Conservation (phyloP, 2,329 filamentous ascomycete species). For the Myriosclerotinia curreyana region DNA sequence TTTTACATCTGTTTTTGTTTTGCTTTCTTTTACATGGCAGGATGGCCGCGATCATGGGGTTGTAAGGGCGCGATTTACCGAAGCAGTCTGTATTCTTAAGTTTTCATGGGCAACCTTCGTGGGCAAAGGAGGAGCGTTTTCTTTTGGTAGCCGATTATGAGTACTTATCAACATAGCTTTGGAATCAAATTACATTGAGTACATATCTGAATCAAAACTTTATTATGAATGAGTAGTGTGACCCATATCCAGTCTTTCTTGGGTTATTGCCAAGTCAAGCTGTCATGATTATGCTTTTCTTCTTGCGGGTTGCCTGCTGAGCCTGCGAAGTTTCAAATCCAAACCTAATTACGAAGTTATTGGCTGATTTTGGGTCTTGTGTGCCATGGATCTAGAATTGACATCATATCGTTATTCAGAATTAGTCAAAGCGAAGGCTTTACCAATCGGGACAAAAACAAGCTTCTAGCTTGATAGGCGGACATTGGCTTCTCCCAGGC, state of each 20-base stretch:
- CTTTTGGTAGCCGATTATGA: not conserved
- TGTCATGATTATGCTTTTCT: not conserved
- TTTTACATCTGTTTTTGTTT: conserved; percentile 17
- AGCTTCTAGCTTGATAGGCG: not conserved
- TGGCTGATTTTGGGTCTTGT: too few relatives aligned
- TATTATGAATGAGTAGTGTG: not conserved
- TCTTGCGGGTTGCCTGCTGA: too few relatives aligned
- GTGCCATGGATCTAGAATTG: not conserved
- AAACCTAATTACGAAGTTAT: not conserved
- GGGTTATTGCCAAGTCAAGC: not conserved
- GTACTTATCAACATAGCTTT: not conserved
- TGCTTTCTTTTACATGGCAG: not conserved
- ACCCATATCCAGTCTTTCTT: not conserved
- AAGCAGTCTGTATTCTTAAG: not conserved
- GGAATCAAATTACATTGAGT: not conserved
- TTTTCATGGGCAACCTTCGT: not conserved
- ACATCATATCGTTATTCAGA: not conserved
- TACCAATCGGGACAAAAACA: not conserved
- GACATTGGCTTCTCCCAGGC: not conserved
- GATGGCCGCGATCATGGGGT: not conserved
- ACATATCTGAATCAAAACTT: not conserved
- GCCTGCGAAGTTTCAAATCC: not conserved
- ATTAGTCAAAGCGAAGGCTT: not conserved
- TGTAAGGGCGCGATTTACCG: not conserved
- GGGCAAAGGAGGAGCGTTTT: not conserved